Evolutionary conservation across 2,329 filamentous ascomycete species (phyloP).

Genomic region (Corinectria fuckeliana): DNA sequence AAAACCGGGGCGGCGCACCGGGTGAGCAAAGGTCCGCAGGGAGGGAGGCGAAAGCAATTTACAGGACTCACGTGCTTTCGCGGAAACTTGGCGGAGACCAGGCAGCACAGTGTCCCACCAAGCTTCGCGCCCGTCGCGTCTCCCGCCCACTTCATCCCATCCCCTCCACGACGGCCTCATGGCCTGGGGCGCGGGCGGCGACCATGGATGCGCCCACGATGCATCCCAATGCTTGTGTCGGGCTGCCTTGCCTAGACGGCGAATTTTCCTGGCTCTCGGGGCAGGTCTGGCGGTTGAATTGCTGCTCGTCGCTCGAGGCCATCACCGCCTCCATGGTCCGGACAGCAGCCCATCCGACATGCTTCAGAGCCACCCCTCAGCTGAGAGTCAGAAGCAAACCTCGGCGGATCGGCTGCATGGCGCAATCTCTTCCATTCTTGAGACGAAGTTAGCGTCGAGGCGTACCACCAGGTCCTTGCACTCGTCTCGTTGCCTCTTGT

Average conservation of each 20-base stretch:
- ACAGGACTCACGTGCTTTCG: slow-evolving; percentile 52
- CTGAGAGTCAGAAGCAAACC: slow-evolving; percentile 35
- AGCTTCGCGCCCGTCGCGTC: slow-evolving; percentile 53
- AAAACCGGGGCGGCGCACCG: background rate
- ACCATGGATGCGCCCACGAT: slow-evolving; percentile 39
- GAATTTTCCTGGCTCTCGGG: slow-evolving; percentile 34
- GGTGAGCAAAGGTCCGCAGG: background rate
- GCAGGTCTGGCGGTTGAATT: slow-evolving; percentile 32
- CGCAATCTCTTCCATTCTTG: slow-evolving; percentile 40
- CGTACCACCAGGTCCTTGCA: slow-evolving; percentile 16
- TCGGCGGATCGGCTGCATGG: slow-evolving; percentile 36
- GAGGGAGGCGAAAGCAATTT: slow-evolving; percentile 8
- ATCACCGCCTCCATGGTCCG: slow-evolving; percentile 3
- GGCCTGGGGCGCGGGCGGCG: slow-evolving; percentile 20
- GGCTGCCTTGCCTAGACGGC: accelerated
- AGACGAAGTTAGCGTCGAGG: slow-evolving; percentile 22
- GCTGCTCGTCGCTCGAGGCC: slow-evolving; percentile 7
- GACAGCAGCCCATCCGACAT: slow-evolving; percentile 19
- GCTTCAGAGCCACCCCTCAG: slow-evolving; percentile 33
- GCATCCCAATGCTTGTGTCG: slow-evolving; percentile 17
- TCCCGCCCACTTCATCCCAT: slow-evolving; percentile 49
- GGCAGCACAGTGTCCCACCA: slow-evolving; percentile 43
- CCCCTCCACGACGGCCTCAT: slow-evolving; percentile 42
- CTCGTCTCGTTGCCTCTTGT: slow-evolving; percentile 23
- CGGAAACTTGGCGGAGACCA: slow-evolving; percentile 48